Evolutionary conservation across 257 asterid genomes (phyloP), one percentile per base, ranked within the genome.

Genomic region (Capsicum pubescens): DNA sequence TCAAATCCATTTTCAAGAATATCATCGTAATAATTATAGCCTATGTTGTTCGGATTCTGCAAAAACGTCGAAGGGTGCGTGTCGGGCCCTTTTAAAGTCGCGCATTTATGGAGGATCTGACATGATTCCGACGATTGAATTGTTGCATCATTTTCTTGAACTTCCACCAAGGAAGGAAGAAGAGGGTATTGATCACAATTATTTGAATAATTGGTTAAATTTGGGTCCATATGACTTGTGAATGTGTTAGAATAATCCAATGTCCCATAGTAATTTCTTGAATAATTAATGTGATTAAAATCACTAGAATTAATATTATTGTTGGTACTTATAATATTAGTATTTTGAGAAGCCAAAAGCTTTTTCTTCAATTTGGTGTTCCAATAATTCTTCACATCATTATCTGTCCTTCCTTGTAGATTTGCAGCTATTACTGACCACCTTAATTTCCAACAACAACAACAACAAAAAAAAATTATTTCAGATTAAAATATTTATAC

Each of bases 351-450:
- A 6, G 85, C 79, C 14, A 86, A 15, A 15, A 89, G 63, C 83
- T 87, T 93, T 90, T 87, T 93, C 87, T 92, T 93, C 84, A 93
- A 63, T 77, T 89, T 93, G 12, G 97, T 92, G 21, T 93, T 93
- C 97, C 95, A 93, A 78, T 92, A 83, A 58, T 93, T 93, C 85
- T 93, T 93, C 61, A 93, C 91, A 77, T 93, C 97, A 85, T 93
- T 93, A 67, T 92, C 97, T 8, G 97, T 93, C 74, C 97, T 87
- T 55, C 93, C 91, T 0, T 89, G 89, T 36, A 93, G 92, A 13
- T 89, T 91, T 61, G 94, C 85, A 56, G 95, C 97, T 86, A 93
- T 92, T 81, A 92, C 85, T 3, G 97, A 93, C 97, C 95, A 92
- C 89, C 95, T 63, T 93, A 79, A 36, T 64, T 4, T 17, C 10